Percentiles rank a stretch among this genome's conserved stretches.
phyloP scores from a whole-genome alignment of 1,284 basidiomycete species.

The Ceraceosorus guamensis region DNA sequence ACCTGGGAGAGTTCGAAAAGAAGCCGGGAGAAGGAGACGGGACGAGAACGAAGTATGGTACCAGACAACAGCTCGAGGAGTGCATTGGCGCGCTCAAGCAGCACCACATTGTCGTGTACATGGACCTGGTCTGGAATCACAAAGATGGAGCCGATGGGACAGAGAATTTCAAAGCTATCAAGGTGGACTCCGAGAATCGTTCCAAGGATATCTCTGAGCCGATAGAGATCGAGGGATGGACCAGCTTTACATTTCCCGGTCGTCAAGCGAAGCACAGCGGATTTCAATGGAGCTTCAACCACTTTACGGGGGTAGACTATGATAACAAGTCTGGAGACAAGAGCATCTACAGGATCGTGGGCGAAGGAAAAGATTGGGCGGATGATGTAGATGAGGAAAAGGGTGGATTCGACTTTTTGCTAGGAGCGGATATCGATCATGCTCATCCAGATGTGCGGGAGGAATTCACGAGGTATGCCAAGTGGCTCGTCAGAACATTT shows the following conservation, averaged over 20 bases:
- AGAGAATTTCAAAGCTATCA: slow-evolving; percentile 59
- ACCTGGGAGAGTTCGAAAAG: slow-evolving; percentile 68
- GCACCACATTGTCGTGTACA: slow-evolving; percentile 50
- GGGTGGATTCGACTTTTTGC: background rate
- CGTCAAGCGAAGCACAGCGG: slow-evolving; percentile 61
- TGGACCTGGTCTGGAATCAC: slow-evolving; percentile 56
- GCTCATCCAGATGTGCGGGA: slow-evolving; percentile 65
- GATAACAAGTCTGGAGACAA: slow-evolving; percentile 64
- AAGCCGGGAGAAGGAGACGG: slow-evolving; percentile 65
- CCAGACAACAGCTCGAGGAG: slow-evolving; percentile 67
- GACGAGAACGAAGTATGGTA: slow-evolving; percentile 79
- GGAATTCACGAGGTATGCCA: slow-evolving; percentile 56
- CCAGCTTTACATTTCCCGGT: slow-evolving; percentile 69
- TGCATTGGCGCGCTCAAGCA: slow-evolving; percentile 56
- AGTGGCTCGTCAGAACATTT: slow-evolving; percentile 51
- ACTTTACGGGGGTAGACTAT: slow-evolving; percentile 68
- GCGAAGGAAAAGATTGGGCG: slow-evolving; percentile 56
- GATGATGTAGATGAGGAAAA: slow-evolving; percentile 29
- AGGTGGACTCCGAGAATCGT: slow-evolving; percentile 27
- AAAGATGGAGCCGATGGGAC: slow-evolving; percentile 66
- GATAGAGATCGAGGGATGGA: slow-evolving; percentile 36
- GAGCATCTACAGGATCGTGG: slow-evolving; percentile 55
- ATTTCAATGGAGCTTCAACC: slow-evolving; percentile 52
- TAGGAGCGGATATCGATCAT: slow-evolving; percentile 60
- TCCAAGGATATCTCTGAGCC: slow-evolving; percentile 13